These are phyloP conservation scores for Aureobasidium sp. DNA, from an alignment of 2,329 filamentous ascomycete species.

Conservation along the genomic window DNA sequence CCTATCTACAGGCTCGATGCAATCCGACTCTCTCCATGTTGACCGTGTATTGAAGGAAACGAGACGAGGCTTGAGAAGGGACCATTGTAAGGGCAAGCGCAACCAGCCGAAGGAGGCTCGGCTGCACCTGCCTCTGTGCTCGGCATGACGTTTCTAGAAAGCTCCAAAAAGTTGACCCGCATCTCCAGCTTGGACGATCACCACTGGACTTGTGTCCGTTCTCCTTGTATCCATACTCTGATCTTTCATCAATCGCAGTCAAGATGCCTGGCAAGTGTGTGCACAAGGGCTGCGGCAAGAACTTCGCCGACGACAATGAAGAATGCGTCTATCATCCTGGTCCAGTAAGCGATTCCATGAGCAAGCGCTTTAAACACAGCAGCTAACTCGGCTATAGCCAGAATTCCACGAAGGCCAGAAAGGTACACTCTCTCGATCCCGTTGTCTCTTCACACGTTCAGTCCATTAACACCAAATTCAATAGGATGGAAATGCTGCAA, in stretches of 20 bases:
- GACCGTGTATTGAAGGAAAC: too few relatives aligned
- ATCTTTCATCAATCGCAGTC: not conserved
- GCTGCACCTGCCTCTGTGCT: not conserved
- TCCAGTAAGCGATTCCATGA: not conserved
- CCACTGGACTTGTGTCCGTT: not conserved
- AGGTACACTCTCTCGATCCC: slow-evolving; percentile 51
- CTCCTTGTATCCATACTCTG: not conserved
- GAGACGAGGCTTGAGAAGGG: not conserved
- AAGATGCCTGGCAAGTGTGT: slow-evolving; percentile 79
- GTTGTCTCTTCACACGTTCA: not conserved
- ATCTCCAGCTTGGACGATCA: slow-evolving; percentile 9
- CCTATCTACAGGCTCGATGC: too few relatives aligned
- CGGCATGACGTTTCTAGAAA: slow-evolving; percentile 12
- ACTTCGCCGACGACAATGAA: slow-evolving; percentile 73
- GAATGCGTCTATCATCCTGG: slow-evolving; percentile 88
- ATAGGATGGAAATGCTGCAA: slow-evolving; percentile 99
- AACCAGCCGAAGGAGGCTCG: not conserved
- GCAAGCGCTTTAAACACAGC: not conserved
- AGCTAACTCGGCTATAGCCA: slow-evolving; percentile 39
- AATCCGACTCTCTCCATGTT: too few relatives aligned
- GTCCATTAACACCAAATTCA: not conserved
- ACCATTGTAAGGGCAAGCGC: not conserved
- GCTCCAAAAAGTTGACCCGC: slow-evolving; percentile 14
- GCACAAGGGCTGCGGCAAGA: slow-evolving; percentile 91
- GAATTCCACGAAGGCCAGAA: slow-evolving; percentile 98